Conservation (phyloP, 2,329 filamentous ascomycete genomes). For the Metarhizium humberi region DNA sequence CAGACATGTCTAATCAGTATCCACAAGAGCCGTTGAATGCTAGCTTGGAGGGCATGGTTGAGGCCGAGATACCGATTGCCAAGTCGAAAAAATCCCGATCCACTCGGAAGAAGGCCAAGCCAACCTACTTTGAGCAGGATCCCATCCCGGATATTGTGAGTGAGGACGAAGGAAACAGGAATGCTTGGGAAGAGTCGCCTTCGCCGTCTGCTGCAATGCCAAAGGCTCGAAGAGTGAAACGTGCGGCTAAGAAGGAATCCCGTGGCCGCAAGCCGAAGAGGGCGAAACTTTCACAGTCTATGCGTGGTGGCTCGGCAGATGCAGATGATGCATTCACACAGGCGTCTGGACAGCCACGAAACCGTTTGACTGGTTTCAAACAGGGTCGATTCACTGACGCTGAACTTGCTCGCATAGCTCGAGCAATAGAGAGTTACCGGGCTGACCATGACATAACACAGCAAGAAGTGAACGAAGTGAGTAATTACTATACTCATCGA, state of each 20-base stretch:
- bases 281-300: slow-evolving; percentile 12
- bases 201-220: slow-evolving; percentile 24
- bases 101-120: slow-evolving; percentile 38
- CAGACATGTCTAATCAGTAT: slow-evolving; percentile 5
- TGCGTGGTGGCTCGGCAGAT: slow-evolving; percentile 13
- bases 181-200: slow-evolving; percentile 16
- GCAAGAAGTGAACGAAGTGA: slow-evolving; percentile 36
- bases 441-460: slow-evolving; percentile 32
- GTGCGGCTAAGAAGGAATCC: slow-evolving; percentile 16
- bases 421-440: slow-evolving; percentile 34
- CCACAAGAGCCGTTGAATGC: slow-evolving; percentile 2
- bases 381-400: slow-evolving; percentile 34
- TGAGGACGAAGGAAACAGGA: slow-evolving; percentile 9
- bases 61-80: slow-evolving; percentile 2
- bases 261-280: slow-evolving; percentile 9
- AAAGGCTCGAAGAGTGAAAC: slow-evolving; percentile 22
- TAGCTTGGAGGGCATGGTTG: slow-evolving; percentile 3
- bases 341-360: slow-evolving; percentile 10
- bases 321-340: slow-evolving; percentile 9
- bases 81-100: slow-evolving; percentile 20
- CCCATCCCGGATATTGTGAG: slow-evolving; percentile 11
- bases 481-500: slow-evolving; percentile 16
- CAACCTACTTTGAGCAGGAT: slow-evolving; percentile 32
- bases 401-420: slow-evolving; percentile 31
- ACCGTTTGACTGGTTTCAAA: slow-evolving; percentile 18